A percentile compares a stretch with the other conserved stretches of the same genome.
Evolutionary conservation across 2,329 filamentous ascomycete species (phyloP).

Genomic region (Akanthomyces dipterigenus): DNA sequence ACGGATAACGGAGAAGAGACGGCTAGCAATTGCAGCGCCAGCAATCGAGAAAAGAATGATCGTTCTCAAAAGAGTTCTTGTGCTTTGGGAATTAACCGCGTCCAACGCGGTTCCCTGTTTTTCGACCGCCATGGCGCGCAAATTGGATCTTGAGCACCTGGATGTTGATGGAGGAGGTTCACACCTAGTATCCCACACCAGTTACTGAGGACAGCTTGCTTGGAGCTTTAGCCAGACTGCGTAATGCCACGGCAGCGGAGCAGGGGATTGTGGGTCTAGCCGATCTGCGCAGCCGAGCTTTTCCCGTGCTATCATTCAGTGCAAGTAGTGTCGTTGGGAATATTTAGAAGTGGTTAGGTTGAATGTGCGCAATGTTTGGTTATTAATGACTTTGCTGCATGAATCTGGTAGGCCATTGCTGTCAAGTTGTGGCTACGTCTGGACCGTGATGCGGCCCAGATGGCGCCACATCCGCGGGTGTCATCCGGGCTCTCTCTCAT

Average conservation of each 20-base stretch:
- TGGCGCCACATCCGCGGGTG: not conserved
- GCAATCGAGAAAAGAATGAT: constrained; percentile 90
- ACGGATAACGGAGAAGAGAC: constrained; percentile 98
- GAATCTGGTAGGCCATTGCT: not conserved
- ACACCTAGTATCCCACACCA: constrained; percentile 10
- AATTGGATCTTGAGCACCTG: constrained; percentile 19
- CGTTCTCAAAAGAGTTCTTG: constrained; percentile 77
- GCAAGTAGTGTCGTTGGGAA: too few relatives aligned
- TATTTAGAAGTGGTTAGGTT: too few relatives aligned
- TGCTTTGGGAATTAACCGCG: constrained; percentile 73
- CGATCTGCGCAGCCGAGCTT: constrained; percentile 11
- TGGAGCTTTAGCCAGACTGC: constrained; percentile 30
- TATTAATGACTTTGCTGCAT: not conserved
- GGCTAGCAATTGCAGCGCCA: constrained; percentile 82
- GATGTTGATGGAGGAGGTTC: constrained; percentile 25
- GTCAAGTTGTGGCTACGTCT: too few relatives aligned
- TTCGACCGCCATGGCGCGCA: constrained; percentile 39
- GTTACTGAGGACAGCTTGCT: constrained; percentile 39
- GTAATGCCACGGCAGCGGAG: constrained; percentile 11
- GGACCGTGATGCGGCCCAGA: not conserved
- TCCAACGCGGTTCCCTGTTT: constrained; percentile 51
- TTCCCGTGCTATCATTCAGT: not conserved
- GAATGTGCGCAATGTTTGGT: too few relatives aligned
- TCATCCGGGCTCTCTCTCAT: not conserved
- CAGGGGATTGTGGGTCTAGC: constrained; percentile 19